Base-by-base conservation (phyloP, 768 basidiomycete genomes). In the Pleurotus djamor region DNA sequence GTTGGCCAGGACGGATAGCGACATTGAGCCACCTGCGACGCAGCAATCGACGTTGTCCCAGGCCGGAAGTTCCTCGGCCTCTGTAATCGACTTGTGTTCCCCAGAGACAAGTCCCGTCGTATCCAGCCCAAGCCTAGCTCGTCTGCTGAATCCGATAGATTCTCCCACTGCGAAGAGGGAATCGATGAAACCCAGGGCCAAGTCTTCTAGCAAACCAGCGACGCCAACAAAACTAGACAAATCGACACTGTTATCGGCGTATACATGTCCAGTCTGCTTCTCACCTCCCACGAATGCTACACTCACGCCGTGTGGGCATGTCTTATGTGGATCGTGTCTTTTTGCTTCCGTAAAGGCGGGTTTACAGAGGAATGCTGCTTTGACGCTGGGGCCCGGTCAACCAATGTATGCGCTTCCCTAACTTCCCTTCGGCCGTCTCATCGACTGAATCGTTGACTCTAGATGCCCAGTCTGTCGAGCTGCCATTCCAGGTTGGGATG, bases 211-310 rank as follows among this genome's bases (percentile, higher is more conserved):
- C 14, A 38, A 57, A 35, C 5, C 57, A 56, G 21, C 62, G n/a
- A 28, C 63, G 57, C 67, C 59, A 6, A 32, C 63, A 16, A 52
- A 59, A 35, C 36, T 56, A 35, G 49, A 41, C 17, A 57, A 59
- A 47, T 58, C 68, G 9, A 77, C 80, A 34, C 74, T 69, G 0
- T 77, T 90, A 13, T 79, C 86, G 0, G 72, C 78, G n/a, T 92
- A 91, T 68, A 83, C 81, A 0, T 92, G 91, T 66, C 91, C 91
- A 8, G 88, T 92, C 61, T 92, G 91, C 67, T 91, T 91, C 76
- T 85, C 78, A 43, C 81, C 88, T 0, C 90, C 90, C 0, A 83
- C 83, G 0, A 85, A 89, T 60, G 88, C 91, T 4, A 88, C 89
- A 1, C 68, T 93, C 48, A 92, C 90, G 0, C 89, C 88, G 0